Evolutionary conservation across 2,329 filamentous ascomycete species (phyloP), one percentile per base, ranked within the genome.

Genomic region (Aureobasidium sp.): DNA sequence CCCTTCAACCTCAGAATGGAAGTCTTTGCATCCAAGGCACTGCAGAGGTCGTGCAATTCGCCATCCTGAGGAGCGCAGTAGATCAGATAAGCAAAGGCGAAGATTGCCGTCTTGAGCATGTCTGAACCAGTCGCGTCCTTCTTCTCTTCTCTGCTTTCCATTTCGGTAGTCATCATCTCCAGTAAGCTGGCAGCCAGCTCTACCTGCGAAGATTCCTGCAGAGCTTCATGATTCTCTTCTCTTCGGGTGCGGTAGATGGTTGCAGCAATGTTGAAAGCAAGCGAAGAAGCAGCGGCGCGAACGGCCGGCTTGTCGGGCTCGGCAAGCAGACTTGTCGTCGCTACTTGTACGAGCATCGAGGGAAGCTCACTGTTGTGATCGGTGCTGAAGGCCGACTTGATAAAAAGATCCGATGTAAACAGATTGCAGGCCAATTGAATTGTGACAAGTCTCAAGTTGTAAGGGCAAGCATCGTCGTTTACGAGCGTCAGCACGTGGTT

Each of bases 341-440:
- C 81, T 15, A 97, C 80, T 63, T 83, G 79, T 1, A 89, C 85
- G 31, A 93, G 77, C 0, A 84, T 78, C 6, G 85, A 82, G 24
- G 68, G 61, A 2, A 71, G 61, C 22, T 1, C 54, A 91, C 73
- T 24, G 68, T 58, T 56, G 22, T 48, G 50, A 9, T 44, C 27
- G 35, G 12, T n/a, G 17, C 62, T 63, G 44, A 71, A 61, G 7
- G 70, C 53, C 29, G 68, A 66, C 2, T 84, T 80, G 0, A 85
- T 79, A 68, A 88, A 95, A 0, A 96, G 78, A 0, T 84, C 82
- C 0, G 87, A 87, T 0, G 84, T 86, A 76, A 96, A 96, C 45
- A 96, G 78, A 69, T 96, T 97, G 75, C 91, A 95, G 1, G 85
- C 82, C 69, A 93, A 82, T 67, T 97, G 92, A 24, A 96, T 76